Evolutionary conservation across 345 rosid genomes (phyloP).

Genomic region (Durio zibethinus): DNA sequence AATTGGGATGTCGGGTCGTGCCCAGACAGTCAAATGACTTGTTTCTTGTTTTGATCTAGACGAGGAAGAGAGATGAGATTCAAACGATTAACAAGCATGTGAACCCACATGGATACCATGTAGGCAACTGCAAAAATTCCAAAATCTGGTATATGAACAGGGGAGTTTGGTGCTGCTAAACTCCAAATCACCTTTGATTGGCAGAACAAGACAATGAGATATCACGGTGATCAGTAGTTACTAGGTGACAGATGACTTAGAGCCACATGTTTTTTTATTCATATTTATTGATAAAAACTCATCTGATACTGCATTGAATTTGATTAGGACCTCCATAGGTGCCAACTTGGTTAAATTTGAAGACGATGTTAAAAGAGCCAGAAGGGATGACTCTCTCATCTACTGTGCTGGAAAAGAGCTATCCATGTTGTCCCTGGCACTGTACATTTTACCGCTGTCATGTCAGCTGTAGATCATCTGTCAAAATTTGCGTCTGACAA

Average conservation of each 20-base stretch:
- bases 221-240: background rate
- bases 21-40: constrained; percentile 19
- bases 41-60: background rate
- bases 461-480: background rate
- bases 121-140: background rate
- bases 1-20: constrained; percentile 16
- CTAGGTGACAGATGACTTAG: background rate
- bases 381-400: background rate
- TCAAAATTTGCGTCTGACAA: background rate
- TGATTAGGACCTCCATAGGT: background rate
- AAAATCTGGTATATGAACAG: background rate
- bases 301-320: background rate
- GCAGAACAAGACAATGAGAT: background rate
- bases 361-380: background rate
- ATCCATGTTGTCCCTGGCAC: background rate
- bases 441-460: background rate
- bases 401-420: background rate
- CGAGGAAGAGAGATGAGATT: background rate
- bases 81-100: background rate
- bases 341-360: background rate
- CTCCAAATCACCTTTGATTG: background rate
- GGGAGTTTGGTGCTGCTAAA: background rate
- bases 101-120: constrained; percentile 1
- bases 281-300: too few relatives aligned
- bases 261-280: background rate